Base-by-base conservation (phyloP, 345 rosid genomes). In the Eucalyptus sideroxylon region DNA sequence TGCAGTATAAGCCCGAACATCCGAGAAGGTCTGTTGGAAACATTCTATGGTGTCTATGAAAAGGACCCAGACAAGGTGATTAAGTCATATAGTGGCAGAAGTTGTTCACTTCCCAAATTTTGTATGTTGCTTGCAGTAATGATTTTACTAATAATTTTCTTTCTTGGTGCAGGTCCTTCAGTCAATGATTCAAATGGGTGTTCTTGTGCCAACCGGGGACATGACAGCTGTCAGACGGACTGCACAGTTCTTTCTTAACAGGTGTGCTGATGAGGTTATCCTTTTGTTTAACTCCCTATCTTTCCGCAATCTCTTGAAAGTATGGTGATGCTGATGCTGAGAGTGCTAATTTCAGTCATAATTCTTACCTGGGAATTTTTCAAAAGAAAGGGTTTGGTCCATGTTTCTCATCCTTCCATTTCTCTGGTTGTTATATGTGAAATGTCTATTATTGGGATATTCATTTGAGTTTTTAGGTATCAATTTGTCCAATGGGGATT, bases 131-230 rank as follows among this genome's bases (percentile, higher is more conserved):
- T 37, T 51, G 34, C 19, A 15, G n/a, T 34, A 72, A 65, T 30
- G 55, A 88, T 87, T 44, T 69, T 77, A 21, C 87, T 88, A 88
- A 72, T 45, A 47, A 31, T 21, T 40, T 80, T 21, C 23, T 59
- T 77, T 77, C 19, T 88, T 89, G 60, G 56, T 89, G 85, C 92
- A 96, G 98, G 99, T 98, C 90, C 96, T 98, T 92, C 93, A 96
- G 90, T 95, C 99, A 90, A 97, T 97, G 99, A 88, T 97, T 92
- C 99, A 97, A 93, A 98, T 98, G 99, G 99, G 99, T 89, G 99
- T 98, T 89, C 99, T 98, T 91, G 99, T 98, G 81, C 99, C 99
- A 86, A 98, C 99, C 55, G 99, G 99, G 89, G 99, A 98, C 91
- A 93, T 95, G 96, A 98, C 99, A 85, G 98, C 99, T 89, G 95